Conservation (phyloP, 1,284 basidiomycete genomes). For the Neolentinus lepideus region DNA sequence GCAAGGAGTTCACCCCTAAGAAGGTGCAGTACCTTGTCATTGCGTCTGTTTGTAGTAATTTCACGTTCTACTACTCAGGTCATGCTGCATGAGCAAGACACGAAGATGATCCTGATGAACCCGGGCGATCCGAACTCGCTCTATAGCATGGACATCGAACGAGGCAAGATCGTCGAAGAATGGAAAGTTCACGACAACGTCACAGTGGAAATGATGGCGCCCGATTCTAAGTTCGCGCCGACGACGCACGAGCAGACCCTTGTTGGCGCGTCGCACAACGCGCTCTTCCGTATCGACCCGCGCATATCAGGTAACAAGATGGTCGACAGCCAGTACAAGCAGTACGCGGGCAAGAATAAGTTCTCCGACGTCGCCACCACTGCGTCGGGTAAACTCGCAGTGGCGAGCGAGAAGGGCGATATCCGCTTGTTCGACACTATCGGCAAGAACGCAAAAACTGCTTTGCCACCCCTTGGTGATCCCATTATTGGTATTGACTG, state of each 20-base stretch:
- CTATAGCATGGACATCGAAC: slow-evolving; percentile 91
- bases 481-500: slow-evolving; percentile 95
- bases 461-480: slow-evolving; percentile 92
- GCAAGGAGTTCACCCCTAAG: slow-evolving; percentile 80
- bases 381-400: slow-evolving; percentile 79
- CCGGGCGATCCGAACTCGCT: slow-evolving; percentile 79
- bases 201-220: slow-evolving; percentile 83
- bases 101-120: slow-evolving; percentile 93
- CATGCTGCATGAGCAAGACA: slow-evolving; percentile 97
- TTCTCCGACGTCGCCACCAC: slow-evolving; percentile 95
- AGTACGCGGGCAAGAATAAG: slow-evolving; percentile 92
- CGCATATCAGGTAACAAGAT: slow-evolving; percentile 88
- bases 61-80: slow-evolving; percentile 41
- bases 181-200: slow-evolving; percentile 95
- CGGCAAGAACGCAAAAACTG: slow-evolving; percentile 99
- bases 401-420: slow-evolving; percentile 96
- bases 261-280: slow-evolving; percentile 90
- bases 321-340: slow-evolving; percentile 94
- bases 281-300: slow-evolving; percentile 96
- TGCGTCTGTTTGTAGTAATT: not conserved
- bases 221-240: slow-evolving; percentile 92
- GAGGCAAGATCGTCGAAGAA: slow-evolving; percentile 96
- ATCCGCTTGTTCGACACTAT: slow-evolving; percentile 93
- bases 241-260: slow-evolving; percentile 92
- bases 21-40: slow-evolving; percentile 48